These are phyloP conservation scores for Austroboletus novae-zelandiae DNA, from an alignment of 1,284 basidiomycete species.

Conservation along the genomic window DNA sequence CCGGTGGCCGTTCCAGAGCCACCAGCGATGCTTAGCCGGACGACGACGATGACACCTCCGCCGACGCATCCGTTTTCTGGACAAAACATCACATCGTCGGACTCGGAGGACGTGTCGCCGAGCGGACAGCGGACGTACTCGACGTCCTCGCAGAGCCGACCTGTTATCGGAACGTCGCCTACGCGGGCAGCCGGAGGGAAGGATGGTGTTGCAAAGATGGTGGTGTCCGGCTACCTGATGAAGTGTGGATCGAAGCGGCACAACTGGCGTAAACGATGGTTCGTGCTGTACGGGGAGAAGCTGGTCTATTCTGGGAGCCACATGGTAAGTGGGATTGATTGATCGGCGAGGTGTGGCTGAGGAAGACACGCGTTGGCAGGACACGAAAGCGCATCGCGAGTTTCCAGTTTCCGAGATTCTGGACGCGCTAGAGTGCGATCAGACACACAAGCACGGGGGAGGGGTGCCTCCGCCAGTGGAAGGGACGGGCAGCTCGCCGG, in stretches of 20 bases:
- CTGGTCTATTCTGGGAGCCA: conserved; percentile 84
- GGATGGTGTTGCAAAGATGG: conserved; percentile 67
- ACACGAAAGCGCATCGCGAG: conserved; percentile 82
- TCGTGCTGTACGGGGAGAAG: conserved; percentile 79
- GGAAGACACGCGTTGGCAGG: conserved; percentile 46
- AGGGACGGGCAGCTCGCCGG: conserved; percentile 32
- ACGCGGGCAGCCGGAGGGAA: conserved; percentile 29
- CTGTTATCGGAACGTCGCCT: conserved; percentile 39
- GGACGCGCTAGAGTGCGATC: conserved; percentile 89
- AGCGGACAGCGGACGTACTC: conserved; percentile 37
- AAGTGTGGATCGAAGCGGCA: conserved; percentile 93
- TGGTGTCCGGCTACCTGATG: conserved; percentile 92
- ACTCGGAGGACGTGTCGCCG: conserved; percentile 68
- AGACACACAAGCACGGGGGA: conserved; percentile 40
- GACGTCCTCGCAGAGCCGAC: conserved; percentile 41
- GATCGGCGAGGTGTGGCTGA: conserved; percentile 14
- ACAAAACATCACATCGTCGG: conserved; percentile 62
- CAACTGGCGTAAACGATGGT: conserved; percentile 96
- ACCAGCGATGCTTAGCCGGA: conserved; percentile 24
- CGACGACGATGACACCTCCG: conserved; percentile 44
- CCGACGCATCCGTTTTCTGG: conserved; percentile 34
- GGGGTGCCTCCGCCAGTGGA: conserved; percentile 32
- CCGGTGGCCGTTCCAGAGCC: conserved; percentile 51
- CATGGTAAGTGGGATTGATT: conserved; percentile 62
- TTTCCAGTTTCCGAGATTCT: conserved; percentile 86